A percentile compares a stretch with the other conserved stretches of the same genome.
Evolutionary conservation across 2,329 filamentous ascomycete genomes (phyloP).

Genomic region (Colletotrichum viniferum): DNA sequence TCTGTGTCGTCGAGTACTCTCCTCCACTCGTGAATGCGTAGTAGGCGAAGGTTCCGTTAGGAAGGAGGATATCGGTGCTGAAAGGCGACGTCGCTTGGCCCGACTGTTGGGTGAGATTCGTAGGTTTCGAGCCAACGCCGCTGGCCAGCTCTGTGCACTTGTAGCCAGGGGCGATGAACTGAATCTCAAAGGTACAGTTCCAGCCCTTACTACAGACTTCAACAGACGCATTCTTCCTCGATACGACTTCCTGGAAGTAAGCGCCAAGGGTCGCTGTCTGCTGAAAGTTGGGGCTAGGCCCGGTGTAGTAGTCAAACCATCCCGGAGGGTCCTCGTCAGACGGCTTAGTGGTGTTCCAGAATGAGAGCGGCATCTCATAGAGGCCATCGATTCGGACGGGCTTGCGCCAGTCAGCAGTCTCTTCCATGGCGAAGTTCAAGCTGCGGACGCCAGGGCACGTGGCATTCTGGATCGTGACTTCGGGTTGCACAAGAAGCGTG

Average conservation of each 20-base stretch:
- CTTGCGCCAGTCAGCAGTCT: constrained; percentile 34
- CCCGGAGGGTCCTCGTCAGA: constrained; percentile 20
- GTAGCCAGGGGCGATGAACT: constrained; percentile 39
- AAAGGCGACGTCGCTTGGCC: constrained; percentile 30
- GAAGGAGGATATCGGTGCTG: constrained; percentile 30
- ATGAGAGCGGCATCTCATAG: constrained; percentile 31
- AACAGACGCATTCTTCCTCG: constrained; percentile 29
- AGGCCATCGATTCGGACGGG: constrained; percentile 32
- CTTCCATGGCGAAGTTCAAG: constrained; percentile 38
- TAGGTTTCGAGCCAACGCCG: constrained; percentile 28
- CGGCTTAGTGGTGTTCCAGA: constrained; percentile 36
- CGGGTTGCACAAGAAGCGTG: constrained; percentile 35
- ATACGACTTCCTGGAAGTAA: constrained; percentile 27
- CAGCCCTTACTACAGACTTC: constrained; percentile 36
- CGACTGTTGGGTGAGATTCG: constrained; percentile 25
- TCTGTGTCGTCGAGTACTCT: constrained; percentile 31
- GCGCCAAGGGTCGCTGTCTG: constrained; percentile 33
- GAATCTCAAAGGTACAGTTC: constrained; percentile 38
- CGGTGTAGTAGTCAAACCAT: constrained; percentile 38
- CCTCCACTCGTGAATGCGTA: constrained; percentile 30
- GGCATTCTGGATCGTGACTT: constrained; percentile 27
- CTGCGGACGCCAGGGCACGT: constrained; percentile 33
- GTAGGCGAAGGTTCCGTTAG: constrained; percentile 34
- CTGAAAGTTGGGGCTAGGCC: constrained; percentile 27
- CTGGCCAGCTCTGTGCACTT: constrained; percentile 35